Conservation (phyloP, 2,329 filamentous ascomycete species). For the Aspergillus transmontanensis region DNA sequence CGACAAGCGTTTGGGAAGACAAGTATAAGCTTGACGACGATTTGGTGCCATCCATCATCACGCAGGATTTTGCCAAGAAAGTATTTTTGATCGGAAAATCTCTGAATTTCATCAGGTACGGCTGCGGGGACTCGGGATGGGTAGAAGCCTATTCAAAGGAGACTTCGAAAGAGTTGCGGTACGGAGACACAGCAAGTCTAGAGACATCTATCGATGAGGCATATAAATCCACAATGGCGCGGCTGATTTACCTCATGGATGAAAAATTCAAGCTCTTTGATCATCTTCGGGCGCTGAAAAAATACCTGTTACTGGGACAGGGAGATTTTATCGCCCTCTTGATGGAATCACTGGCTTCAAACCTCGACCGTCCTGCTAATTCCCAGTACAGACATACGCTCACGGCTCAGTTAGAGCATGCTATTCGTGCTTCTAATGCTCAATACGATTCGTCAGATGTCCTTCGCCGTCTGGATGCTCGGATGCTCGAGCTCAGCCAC, state of each 20-base stretch:
- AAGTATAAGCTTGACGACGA: conserved; percentile 85
- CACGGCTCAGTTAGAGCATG: conserved; percentile 96
- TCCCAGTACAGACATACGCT: conserved; percentile 95
- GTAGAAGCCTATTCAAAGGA: conserved; percentile 93
- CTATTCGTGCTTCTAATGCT: conserved; percentile 93
- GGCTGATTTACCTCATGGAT: conserved; percentile 89
- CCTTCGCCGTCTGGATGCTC: conserved; percentile 86
- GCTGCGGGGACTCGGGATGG: conserved; percentile 91
- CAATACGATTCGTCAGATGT: conserved; percentile 94
- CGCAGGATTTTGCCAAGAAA: conserved; percentile 89
- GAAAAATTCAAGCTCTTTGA: conserved; percentile 94
- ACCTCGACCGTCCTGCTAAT: conserved; percentile 92
- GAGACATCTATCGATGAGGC: conserved; percentile 95
- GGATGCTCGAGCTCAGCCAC: conserved; percentile 94
- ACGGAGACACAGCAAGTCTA: conserved; percentile 88
- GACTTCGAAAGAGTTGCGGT: conserved; percentile 86
- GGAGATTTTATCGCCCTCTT: conserved; percentile 96
- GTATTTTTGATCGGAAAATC: conserved; percentile 98
- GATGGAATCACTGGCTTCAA: conserved; percentile 93
- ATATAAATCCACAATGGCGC: conserved; percentile 97
- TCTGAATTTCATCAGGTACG: conserved; percentile 95
- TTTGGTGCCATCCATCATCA: conserved; percentile 93
- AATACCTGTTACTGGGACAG: conserved; percentile 90
- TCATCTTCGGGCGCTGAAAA: conserved; percentile 87
- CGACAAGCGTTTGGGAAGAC: conserved; percentile 95